These are phyloP conservation scores for Betula pendula DNA, from an alignment of 306 rosid genomes.

Conservation along the genomic window DNA sequence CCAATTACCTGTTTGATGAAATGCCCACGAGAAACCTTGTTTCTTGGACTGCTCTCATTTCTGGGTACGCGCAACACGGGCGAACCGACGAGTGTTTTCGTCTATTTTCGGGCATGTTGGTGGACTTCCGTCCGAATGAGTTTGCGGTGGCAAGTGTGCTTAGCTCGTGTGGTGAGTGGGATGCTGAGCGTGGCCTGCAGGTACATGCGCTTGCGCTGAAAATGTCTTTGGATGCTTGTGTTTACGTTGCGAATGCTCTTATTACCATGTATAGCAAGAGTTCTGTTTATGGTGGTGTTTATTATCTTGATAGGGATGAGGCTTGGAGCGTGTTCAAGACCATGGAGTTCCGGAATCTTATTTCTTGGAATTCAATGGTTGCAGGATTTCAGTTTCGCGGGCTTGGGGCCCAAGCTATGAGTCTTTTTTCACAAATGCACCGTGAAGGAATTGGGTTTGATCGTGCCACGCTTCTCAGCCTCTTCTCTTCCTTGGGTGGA, in stretches of 20 bases:
- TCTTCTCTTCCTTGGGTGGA: slow-evolving; percentile 53
- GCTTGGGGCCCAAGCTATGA: slow-evolving; percentile 55
- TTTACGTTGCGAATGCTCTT: slow-evolving; percentile 77
- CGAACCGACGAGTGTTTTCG: slow-evolving; percentile 40
- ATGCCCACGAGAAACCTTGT: slow-evolving; percentile 67
- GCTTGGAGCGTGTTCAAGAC: slow-evolving; percentile 66
- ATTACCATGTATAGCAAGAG: slow-evolving; percentile 75
- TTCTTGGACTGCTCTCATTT: slow-evolving; percentile 84
- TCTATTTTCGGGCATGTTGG: slow-evolving; percentile 60
- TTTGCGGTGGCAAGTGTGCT: slow-evolving; percentile 81
- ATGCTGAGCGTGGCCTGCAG: slow-evolving; percentile 58
- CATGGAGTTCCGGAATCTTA: slow-evolving; percentile 55
- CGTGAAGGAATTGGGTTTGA: slow-evolving; percentile 60
- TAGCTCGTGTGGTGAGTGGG: slow-evolving; percentile 40
- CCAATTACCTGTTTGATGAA: slow-evolving; percentile 58
- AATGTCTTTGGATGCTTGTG: slow-evolving; percentile 60
- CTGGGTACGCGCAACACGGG: slow-evolving; percentile 63
- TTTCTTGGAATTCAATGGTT: slow-evolving; percentile 90
- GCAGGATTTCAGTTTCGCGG: slow-evolving; percentile 69
- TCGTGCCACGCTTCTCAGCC: slow-evolving; percentile 63
- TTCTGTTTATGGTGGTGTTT: slow-evolving; percentile 29
- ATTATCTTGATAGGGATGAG: slow-evolving; percentile 38
- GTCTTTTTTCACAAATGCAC: slow-evolving; percentile 60
- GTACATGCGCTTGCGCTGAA: slow-evolving; percentile 75
- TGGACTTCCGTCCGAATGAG: slow-evolving; percentile 57